A percentile compares a stretch with the other conserved stretches of the same genome.
phyloP scores from a whole-genome alignment of 148 eudicot species.

The Vaccinium macrocarpon region DNA sequence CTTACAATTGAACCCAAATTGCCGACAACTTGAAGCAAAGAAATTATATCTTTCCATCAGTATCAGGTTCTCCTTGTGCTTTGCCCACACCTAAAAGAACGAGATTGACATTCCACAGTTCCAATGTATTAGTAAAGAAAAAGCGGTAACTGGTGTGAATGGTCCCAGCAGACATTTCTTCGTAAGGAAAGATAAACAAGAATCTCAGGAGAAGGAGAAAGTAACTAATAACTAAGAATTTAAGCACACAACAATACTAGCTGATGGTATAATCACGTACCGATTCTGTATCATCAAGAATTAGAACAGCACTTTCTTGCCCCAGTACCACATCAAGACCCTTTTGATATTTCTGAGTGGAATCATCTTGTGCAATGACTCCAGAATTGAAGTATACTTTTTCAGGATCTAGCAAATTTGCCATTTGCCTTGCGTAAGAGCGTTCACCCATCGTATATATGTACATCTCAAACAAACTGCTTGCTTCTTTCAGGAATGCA shows the following conservation, averaged over 20 bases:
- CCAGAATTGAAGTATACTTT: constrained; percentile 29
- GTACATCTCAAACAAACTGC: constrained; percentile 80
- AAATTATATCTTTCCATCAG: constrained; percentile 94
- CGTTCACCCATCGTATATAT: constrained; percentile 97
- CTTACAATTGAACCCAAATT: constrained; percentile 51
- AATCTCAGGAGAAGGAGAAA: background rate
- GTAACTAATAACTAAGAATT: constrained; percentile 24
- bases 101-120: background rate
- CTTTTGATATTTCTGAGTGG: constrained; percentile 75
- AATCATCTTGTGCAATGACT: constrained; percentile 82
- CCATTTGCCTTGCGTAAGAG: constrained; percentile 81
- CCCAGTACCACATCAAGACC: constrained; percentile 93
- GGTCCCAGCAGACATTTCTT: background rate
- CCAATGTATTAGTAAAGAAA: background rate
- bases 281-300: constrained; percentile 89
- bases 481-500: constrained; percentile 76
- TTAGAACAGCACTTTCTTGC: constrained; percentile 74
- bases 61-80: constrained; percentile 81
- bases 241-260: constrained; percentile 32
- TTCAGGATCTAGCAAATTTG: constrained; percentile 69
- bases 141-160: background rate
- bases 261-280: constrained; percentile 35
- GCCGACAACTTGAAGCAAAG: constrained; percentile 78
- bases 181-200: background rate
- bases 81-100: constrained; percentile 68